Evolutionary conservation across 495 filamentous ascomycete genomes (phyloP), one percentile per base, ranked within the genome.

Genomic region (Physcia stellaris): DNA sequence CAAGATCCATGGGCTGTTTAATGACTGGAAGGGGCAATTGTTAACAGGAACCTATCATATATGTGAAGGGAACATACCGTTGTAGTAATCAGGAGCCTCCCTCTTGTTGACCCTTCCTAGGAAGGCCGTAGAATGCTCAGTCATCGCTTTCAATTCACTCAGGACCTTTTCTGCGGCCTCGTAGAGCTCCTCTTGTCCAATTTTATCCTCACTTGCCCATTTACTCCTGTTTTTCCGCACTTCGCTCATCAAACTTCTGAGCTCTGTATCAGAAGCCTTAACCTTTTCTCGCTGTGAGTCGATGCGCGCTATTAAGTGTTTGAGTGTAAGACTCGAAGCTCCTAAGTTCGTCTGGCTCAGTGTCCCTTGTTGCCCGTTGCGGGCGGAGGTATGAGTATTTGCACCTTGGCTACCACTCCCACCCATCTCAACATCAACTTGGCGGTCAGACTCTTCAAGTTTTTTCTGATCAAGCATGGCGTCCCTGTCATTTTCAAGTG

Each of bases 391-490:
- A 35, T 51, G 66, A 19, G 61, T 64, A 11, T 60, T 62, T 30
- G 64, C 52, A 41, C 61, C 68, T 40, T 56, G 62, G 42, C 53
- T 62, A 37, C 49, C 49, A 33, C 71, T 64, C 35, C 85, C 81
- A 11, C 68, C 74, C 66, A 90, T 86, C 58, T 99, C 90, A 13
- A 86, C 85, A 56, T 96, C 86, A 10, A 95, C 79, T 55, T 93
- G 86, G 51, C 87, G 80, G 53, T 99, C 90, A 1, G 88, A 84
- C 52, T 96, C 90, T 45, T 96, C 92, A 30, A 99, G 71, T 54
- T 86, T 85, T 59, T 95, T 85, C 58, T 99, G 92, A 55, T 99
- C 90, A 43, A 94, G 57, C 92, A 96, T 95, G 28, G 90, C 87
- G 52, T 86, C 83, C 20, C 81, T 73, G 56, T 99, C 90, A 54